Base-by-base conservation (phyloP, 805 yeast species). In the Jamesozyma spencerorum region DNA sequence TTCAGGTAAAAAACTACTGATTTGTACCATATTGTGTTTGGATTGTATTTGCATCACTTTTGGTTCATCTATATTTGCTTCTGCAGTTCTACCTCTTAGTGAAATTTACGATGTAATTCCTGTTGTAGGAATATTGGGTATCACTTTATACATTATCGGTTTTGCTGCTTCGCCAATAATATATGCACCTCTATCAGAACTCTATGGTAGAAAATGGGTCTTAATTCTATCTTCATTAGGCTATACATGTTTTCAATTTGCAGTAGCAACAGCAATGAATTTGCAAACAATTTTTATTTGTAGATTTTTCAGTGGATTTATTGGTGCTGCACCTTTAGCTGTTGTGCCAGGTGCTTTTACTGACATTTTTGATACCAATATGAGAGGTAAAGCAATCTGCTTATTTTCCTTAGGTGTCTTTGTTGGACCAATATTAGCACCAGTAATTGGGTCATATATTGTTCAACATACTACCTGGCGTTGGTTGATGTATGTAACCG, bases 141-240 rank as follows among this genome's bases (percentile, higher is more conserved):
- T 86, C 8, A 78, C 96, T 0, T 68, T 87, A 19, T 88, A 76
- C 53, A 96, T 88, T n/a, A 61, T 86, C 32, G 97, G 97, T 10
- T 90, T 87, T 63, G 97, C 96, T 1, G 72, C 85, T 1, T 96
- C 97, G 15, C 97, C 97, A 3, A 68, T 88, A 38, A 54, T 85
- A 29, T 88, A 92, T 86, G 96, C 92, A 19, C 95, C 95, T 4
- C 58, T 83, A 29, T 80, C 90, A n/a, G 94, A 83, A 58, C 53
- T 81, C 29, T 79, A 70, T 49, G 92, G 94, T 40, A 74, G 95
- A 60, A 74, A 74, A 57, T 60, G 71, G 14, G 78, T 84, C 13
- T 52, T 83, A 40, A 47, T 81, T 2, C 46, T 76, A 3, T 74
- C 87, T 4, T 60, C 71, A 3, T 64, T 84, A 32, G 74, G 81